Percentiles rank a stretch among this genome's conserved stretches.
phyloP scores from a whole-genome alignment of 1,284 basidiomycete genomes.

The Anthracocystis setariae region DNA sequence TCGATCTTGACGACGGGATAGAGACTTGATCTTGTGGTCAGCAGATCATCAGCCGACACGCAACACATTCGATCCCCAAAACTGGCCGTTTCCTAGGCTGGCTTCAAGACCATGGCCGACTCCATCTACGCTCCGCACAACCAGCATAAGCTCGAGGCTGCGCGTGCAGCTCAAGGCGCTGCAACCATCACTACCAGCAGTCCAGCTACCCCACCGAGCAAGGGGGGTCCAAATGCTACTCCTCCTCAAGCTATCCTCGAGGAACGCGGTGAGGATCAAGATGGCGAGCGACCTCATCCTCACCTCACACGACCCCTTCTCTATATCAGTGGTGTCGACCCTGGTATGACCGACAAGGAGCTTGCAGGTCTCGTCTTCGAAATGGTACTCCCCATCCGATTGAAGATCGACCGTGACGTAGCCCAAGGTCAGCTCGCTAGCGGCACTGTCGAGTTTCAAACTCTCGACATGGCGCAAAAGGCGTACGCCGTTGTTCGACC shows the following conservation, averaged over 20 bases:
- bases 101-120: conserved; percentile 41
- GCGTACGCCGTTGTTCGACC: conserved; percentile 55
- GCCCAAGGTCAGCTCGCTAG: conserved; percentile 26
- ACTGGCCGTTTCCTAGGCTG: neutral
- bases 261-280: conserved; percentile 8
- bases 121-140: conserved; percentile 58
- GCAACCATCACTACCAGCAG: conserved; percentile 1
- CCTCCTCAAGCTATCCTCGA: conserved; percentile 4
- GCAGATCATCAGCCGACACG: neutral
- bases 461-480: conserved; percentile 58
- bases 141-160: conserved; percentile 38
- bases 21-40: neutral
- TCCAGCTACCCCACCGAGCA: neutral
- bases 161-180: conserved; percentile 18
- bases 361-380: conserved; percentile 51
- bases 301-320: conserved; percentile 50
- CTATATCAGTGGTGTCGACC: conserved; percentile 51
- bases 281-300: conserved; percentile 37
- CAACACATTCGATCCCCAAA: neutral
- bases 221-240: conserved; percentile 3
- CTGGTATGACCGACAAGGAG: conserved; percentile 51
- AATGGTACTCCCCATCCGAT: conserved; percentile 50
- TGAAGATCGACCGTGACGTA: conserved; percentile 52
- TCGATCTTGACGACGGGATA: too few species aligned
- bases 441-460: conserved; percentile 62